Percentiles rank a stretch among this genome's conserved stretches.
Evolutionary conservation across 1,284 basidiomycete genomes (phyloP).

Genomic region (Vanrija humicola): DNA sequence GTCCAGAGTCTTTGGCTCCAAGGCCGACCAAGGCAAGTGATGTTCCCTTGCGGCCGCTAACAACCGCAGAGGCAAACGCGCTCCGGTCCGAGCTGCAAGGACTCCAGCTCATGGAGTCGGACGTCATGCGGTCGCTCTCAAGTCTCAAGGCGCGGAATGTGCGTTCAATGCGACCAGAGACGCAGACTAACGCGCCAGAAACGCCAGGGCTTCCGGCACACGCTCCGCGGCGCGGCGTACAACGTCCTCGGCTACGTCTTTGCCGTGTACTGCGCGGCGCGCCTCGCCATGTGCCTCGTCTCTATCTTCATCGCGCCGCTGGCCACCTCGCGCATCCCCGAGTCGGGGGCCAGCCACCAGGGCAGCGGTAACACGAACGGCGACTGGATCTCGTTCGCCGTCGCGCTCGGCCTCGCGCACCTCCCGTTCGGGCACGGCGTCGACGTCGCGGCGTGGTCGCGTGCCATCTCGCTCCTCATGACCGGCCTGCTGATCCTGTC

Average conservation of each 20-base stretch:
- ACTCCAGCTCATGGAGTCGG: constrained; percentile 41
- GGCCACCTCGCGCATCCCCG: constrained; percentile 21
- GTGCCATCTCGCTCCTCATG: constrained; percentile 46
- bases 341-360: constrained; percentile 5
- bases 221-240: constrained; percentile 38
- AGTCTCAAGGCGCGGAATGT: constrained; percentile 42
- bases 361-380: constrained; percentile 44
- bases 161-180: not conserved
- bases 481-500: constrained; percentile 45
- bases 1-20: constrained; percentile 38
- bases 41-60: not conserved
- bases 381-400: constrained; percentile 50
- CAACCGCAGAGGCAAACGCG: constrained; percentile 14
- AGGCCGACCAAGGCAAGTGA: constrained; percentile 24
- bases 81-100: constrained; percentile 40
- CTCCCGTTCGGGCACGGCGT: constrained; percentile 38
- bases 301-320: constrained; percentile 40
- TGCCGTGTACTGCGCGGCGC: constrained; percentile 45
- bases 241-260: constrained; percentile 44
- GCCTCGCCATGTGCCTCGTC: constrained; percentile 45
- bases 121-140: constrained; percentile 35
- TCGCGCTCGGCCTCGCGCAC: constrained; percentile 42
- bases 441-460: constrained; percentile 42
- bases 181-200: constrained; percentile 14
- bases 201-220: constrained; percentile 43